Base-by-base conservation (phyloP, 164 flowering plant species). In the Amborella trichopoda region DNA sequence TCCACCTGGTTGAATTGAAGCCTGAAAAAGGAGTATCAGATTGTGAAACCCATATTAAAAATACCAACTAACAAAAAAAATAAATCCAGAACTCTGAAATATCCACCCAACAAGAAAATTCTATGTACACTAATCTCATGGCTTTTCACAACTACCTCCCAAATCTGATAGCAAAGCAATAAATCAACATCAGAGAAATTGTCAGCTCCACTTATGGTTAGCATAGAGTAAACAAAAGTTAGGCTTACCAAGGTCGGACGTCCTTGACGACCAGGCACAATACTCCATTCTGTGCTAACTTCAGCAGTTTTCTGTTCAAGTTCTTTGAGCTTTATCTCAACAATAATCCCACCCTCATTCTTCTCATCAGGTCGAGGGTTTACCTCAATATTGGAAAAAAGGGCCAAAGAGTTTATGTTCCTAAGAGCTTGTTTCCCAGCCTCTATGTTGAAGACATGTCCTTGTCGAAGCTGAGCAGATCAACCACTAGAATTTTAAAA, bases 251-350 rank as follows among this genome's bases (percentile, higher is more conserved):
- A 57, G 36, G 99, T 83, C 21, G 99, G 99, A 23, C 84, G 76
- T 17, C 97, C 99, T 50, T 84, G 80, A 33, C 93, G 94, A 12
- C 94, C 96, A 37, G 97, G 99, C 17, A 93, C 97, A 33, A 93
- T 85, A 58, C 94, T 93, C 99, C 99, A 93, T 50, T 88, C 99
- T 6, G 95, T 77, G 53, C 88, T 85, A 54, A 93, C 85, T 75
- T 93, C 99, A 64, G 95, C 94, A 3, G 86, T 71, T 62, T 85
- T 83, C 41, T 88, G 99, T 46, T 93, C 99, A 27, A 85, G 74
- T 55, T 93, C 99, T 58, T 93, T 93, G 18, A 93, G 89, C 77
- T 93, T 93, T 24, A 91, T 74, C 66, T 91, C 99, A 36, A 91
- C 96, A 51, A 91, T 75, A 25, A 91, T 84, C 19, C 96, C 99